phyloP scores from a whole-genome alignment of 2,329 filamentous ascomycete species.

The Nigrograna mackinnonii region DNA sequence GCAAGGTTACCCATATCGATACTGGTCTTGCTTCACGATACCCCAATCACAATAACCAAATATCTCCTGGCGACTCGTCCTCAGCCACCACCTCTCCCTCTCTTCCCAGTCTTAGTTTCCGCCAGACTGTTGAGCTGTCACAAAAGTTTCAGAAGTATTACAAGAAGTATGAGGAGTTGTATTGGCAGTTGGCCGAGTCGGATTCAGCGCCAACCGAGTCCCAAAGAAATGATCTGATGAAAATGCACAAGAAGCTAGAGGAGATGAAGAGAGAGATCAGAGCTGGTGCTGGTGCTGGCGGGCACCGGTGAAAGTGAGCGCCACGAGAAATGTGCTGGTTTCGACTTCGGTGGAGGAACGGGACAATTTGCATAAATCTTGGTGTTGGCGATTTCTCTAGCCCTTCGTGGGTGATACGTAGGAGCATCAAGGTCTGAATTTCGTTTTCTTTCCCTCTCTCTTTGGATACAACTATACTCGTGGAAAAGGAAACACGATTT shows the following conservation, averaged over 20 bases:
- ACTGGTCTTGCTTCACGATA: constrained; percentile 40
- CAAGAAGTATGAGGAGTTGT: constrained; percentile 59
- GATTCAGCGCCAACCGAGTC: constrained; percentile 48
- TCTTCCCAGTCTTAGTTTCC: constrained; percentile 42
- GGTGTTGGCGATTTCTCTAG: too few species aligned
- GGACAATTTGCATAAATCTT: constrained; percentile 3
- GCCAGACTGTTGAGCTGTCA: constrained; percentile 49
- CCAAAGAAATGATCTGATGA: constrained; percentile 57
- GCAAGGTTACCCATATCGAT: constrained; percentile 38
- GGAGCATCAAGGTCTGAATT: too few species aligned
- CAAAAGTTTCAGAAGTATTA: constrained; percentile 62
- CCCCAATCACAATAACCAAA: constrained; percentile 31
- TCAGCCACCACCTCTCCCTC: constrained; percentile 37
- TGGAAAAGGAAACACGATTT: too few species aligned
- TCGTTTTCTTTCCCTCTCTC: too few species aligned
- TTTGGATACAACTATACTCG: too few species aligned
- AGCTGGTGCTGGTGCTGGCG: constrained; percentile 35
- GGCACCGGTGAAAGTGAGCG: too few species aligned
- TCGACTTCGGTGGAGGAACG: background rate
- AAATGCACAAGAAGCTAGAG: constrained; percentile 57
- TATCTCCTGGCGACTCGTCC: constrained; percentile 37
- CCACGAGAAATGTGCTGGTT: too few species aligned
- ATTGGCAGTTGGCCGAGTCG: constrained; percentile 49
- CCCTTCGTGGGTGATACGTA: too few species aligned
- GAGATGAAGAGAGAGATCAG: constrained; percentile 63